These are phyloP conservation scores for Porcisia deanei DNA, from an alignment of 208 protist genomes.

Conservation along the genomic window DNA sequence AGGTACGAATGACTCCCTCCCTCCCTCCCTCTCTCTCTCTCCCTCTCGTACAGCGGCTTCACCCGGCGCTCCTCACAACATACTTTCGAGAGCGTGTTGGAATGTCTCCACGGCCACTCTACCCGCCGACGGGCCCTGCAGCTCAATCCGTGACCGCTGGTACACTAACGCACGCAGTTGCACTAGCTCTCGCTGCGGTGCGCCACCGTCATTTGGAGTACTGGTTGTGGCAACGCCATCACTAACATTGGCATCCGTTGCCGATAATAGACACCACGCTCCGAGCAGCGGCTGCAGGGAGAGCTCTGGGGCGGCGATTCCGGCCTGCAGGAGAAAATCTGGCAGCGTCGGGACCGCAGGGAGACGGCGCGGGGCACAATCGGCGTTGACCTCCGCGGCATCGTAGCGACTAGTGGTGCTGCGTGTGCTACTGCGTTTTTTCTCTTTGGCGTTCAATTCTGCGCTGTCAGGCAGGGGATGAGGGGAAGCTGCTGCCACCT, in stretches of 20 bases:
- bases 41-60: not conserved
- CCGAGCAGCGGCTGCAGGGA: slow-evolving; percentile 58
- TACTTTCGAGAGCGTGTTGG: slow-evolving; percentile 30
- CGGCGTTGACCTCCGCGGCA: not conserved
- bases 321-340: not conserved
- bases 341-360: slow-evolving; percentile 3
- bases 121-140: slow-evolving; percentile 10
- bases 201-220: not conserved
- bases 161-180: slow-evolving; percentile 17
- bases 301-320: not conserved
- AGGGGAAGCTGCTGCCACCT: slow-evolving; percentile 31
- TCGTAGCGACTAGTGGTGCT: not conserved
- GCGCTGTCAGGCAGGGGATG: not conserved
- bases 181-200: slow-evolving; percentile 5
- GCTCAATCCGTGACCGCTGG: slow-evolving; percentile 12
- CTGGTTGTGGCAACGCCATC: not conserved
- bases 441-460: not conserved
- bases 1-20: not conserved
- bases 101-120: slow-evolving; percentile 34
- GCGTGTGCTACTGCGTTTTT: not conserved
- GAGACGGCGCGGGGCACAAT: not conserved
- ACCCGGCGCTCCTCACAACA: slow-evolving; percentile 6
- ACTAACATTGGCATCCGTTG: not conserved
- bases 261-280: slow-evolving; percentile 38
- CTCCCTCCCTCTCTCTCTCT: not conserved